Evolutionary conservation across 441 rosid species (phyloP), one percentile per base, ranked within the genome.

Genomic region (Jatropha multifida): DNA sequence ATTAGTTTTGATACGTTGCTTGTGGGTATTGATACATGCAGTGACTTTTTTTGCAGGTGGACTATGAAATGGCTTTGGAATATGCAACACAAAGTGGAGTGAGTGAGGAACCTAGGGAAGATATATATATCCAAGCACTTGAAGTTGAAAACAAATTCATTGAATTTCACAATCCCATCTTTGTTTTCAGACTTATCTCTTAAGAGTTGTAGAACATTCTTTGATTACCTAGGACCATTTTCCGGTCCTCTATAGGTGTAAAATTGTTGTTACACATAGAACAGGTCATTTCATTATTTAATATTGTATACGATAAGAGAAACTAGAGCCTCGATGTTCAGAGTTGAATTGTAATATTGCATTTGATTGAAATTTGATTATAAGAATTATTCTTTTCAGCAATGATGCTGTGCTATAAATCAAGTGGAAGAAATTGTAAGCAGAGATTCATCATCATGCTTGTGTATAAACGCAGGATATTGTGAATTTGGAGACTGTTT

Each of bases 31-130:
- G 9, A 67, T 38, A 17, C 52, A 46, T 61, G 58, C 17, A 44
- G 60, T 18, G 52, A 2, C 65, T 56, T 66, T 12, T 64, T 75
- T 78, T 87, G 87, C 96, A 95, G 99, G 99, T 96, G 79, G 98
- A 96, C 83, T 88, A 96, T 77, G 95, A 96, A 84, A 92, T 96
- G 99, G 98, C 97, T 52, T 74, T 95, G 81, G 99, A 93, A 85
- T 95, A 93, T 66, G 99, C 99, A 11, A 93, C 97, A 1, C 99
- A 96, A 67, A 93, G 93, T 59, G 98, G 98, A 74, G 97, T 90
- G n/a, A 89, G 90, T 26, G 98, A 90, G 84, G 99, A 94, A 76
- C 97, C 99, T 1, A 86, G 83, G 82, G 99, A 96, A 83, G 80
- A 83, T 62, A 79, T 90, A 60, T 89, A 85, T 72, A 81, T 92